Base-by-base conservation (phyloP, 495 filamentous ascomycete genomes). In the Rostrohypoxylon terebratum region DNA sequence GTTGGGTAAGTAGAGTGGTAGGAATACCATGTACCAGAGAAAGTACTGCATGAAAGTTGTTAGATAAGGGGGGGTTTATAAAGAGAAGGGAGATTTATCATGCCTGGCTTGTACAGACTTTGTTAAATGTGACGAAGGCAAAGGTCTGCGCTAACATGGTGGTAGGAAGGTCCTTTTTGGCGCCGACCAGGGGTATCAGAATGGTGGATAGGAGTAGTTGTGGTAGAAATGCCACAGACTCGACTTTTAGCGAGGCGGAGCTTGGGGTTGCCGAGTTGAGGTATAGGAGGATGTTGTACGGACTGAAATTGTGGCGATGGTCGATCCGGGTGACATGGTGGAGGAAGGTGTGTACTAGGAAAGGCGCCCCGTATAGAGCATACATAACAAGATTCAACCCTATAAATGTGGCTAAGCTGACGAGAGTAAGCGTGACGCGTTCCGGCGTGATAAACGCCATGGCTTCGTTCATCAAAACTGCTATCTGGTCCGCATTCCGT, bases 81-180 rank as follows among this genome's bases (percentile, higher is more conserved):
- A 5, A 3, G 50, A 11, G 10, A 28, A 44, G 14, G 45, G 11
- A 20, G 10, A 25, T 14, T 16, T 53, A 28, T 66, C 83, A 21
- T 88, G 96, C 94, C 87, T 98, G 96, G 75, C 92, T 95, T 1
- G 96, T 99, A 86, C 94, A 97, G 16, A 99, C 96, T 83, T 99
- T 99, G 78, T 99, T 99, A 64, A 97, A 98, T 4, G 93, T 89
- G 5, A 98, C 96, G 80, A 99, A 99, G 0, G 96, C 92, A 78
- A 98, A 97, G 0, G 96, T 98, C 81, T 99, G 96, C n/a, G 93
- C 94, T n/a, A 99, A 87, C 90, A 98, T 93, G n/a, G 94, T 87
- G 1, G 90, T 86, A 0, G 96, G 85, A 0, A 99, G 85, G 75
- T 92, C 89, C 76, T 88, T 92, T 80, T 95, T 97, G 7, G 93